phyloP scores from a whole-genome alignment of 2,329 filamentous ascomycete species.

The Scedosporium apiospermum region DNA sequence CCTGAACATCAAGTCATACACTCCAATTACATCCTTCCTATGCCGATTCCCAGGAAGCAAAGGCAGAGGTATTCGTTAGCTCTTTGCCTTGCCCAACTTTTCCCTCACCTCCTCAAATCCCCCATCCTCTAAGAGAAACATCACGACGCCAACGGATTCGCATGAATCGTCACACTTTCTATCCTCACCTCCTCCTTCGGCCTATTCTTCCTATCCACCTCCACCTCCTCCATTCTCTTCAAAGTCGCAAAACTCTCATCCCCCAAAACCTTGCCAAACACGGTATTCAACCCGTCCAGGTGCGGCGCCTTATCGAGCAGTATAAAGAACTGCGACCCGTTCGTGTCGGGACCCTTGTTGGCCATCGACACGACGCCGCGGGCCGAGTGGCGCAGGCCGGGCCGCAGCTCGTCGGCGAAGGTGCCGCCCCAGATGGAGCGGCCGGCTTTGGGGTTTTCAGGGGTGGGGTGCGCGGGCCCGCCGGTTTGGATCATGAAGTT shows the following conservation, averaged over 20 bases:
- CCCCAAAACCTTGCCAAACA: constrained; percentile 66
- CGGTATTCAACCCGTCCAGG: constrained; percentile 74
- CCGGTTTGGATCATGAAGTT: constrained; percentile 76
- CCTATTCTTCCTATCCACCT: constrained; percentile 69
- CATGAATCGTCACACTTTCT: constrained; percentile 63
- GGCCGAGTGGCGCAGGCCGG: constrained; percentile 56
- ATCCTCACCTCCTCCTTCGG: constrained; percentile 60
- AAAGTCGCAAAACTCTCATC: constrained; percentile 57
- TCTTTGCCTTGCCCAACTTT: neutral
- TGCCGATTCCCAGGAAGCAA: too few relatives aligned
- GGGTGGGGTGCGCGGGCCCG: constrained; percentile 44
- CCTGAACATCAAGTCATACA: too few relatives aligned
- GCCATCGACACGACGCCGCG: constrained; percentile 70
- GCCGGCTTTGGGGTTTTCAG: constrained; percentile 57
- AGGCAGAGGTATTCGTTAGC: neutral
- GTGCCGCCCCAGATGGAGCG: constrained; percentile 62
- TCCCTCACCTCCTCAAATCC: neutral
- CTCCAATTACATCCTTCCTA: too few relatives aligned
- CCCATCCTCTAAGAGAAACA: neutral
- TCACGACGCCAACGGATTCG: constrained; percentile 64
- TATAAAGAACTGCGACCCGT: constrained; percentile 75
- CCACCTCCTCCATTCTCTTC: constrained; percentile 59
- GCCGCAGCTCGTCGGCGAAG: constrained; percentile 76
- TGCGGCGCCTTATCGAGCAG: constrained; percentile 70
- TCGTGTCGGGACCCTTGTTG: constrained; percentile 65